These are phyloP conservation scores for Fusarium tuaranense DNA, from an alignment of 2,329 filamentous ascomycete species.

Conservation along the genomic window DNA sequence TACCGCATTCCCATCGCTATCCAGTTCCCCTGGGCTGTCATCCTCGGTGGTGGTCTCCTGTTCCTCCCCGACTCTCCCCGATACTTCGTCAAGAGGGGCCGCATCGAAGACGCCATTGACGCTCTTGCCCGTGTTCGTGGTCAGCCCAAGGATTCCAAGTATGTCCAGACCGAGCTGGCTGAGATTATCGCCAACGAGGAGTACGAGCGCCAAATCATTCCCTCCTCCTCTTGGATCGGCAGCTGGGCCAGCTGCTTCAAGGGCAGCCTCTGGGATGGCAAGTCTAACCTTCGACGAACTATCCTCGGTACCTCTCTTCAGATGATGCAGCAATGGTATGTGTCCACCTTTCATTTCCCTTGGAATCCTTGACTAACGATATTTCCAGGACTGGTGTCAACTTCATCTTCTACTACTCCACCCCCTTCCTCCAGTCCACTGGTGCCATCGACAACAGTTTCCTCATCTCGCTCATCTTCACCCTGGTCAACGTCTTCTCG, in stretches of 20 bases:
- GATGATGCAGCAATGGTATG: slow-evolving; percentile 80
- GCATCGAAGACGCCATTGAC: slow-evolving; percentile 32
- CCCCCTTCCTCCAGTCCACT: slow-evolving; percentile 83
- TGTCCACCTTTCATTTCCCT: not conserved
- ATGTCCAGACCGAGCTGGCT: slow-evolving; percentile 35
- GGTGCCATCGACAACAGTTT: slow-evolving; percentile 83
- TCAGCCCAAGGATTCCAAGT: slow-evolving; percentile 38
- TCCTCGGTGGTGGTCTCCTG: slow-evolving; percentile 33
- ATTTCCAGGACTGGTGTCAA: slow-evolving; percentile 81
- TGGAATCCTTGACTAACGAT: slow-evolving; percentile 8
- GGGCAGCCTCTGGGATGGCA: slow-evolving; percentile 47
- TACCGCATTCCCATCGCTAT: slow-evolving; percentile 37
- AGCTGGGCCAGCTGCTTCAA: slow-evolving; percentile 40
- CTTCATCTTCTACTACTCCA: slow-evolving; percentile 92
- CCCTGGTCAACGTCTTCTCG: slow-evolving; percentile 86
- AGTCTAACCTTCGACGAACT: slow-evolving; percentile 54
- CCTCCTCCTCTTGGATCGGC: slow-evolving; percentile 23
- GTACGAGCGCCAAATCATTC: slow-evolving; percentile 69
- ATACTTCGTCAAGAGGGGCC: slow-evolving; percentile 36
- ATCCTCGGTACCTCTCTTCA: slow-evolving; percentile 79
- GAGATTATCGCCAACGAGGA: slow-evolving; percentile 84
- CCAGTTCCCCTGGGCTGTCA: slow-evolving; percentile 39
- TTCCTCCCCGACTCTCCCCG: slow-evolving; percentile 39
- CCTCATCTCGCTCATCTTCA: slow-evolving; percentile 87
- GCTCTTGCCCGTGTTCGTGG: slow-evolving; percentile 30